Evolutionary conservation across 2,329 filamentous ascomycete species (phyloP).

Genomic region (Colletotrichum noveboracense): DNA sequence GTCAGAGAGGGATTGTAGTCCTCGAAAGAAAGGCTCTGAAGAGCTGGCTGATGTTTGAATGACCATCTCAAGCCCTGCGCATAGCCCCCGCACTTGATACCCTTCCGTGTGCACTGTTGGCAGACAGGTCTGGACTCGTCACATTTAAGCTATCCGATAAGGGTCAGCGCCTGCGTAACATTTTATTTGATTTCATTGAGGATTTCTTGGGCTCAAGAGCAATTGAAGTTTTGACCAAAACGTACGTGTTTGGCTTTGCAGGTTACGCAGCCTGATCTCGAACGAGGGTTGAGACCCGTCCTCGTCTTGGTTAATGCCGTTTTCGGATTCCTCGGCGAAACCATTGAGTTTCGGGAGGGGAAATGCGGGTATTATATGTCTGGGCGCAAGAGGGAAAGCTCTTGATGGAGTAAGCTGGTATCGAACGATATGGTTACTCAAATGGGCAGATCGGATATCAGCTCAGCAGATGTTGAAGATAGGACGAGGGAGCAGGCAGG

Average conservation of each 20-base stretch:
- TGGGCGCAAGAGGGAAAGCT: not conserved
- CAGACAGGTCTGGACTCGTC: slow-evolving; percentile 34
- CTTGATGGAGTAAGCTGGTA: not conserved
- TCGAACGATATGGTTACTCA: not conserved
- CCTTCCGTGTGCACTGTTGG: slow-evolving; percentile 32
- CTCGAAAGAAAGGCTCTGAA: not conserved
- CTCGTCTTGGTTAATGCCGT: slow-evolving; percentile 2
- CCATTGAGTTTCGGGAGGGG: not conserved
- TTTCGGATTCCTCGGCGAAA: not conserved
- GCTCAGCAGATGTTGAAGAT: not conserved
- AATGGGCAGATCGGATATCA: not conserved
- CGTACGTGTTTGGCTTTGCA: slow-evolving; percentile 34
- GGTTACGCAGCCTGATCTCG: slow-evolving; percentile 33
- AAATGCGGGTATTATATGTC: not conserved
- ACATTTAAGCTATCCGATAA: slow-evolving; percentile 31
- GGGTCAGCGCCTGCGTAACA: not conserved
- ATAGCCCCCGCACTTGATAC: slow-evolving; percentile 33
- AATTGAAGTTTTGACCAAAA: not conserved
- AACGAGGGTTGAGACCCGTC: slow-evolving; percentile 24
- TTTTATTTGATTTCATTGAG: not conserved
- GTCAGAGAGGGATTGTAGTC: not conserved
- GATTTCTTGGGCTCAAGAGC: not conserved
- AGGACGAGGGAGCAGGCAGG: not conserved
- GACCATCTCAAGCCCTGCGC: slow-evolving; percentile 43
- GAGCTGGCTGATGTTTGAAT: slow-evolving; percentile 40